phyloP scores from a whole-genome alignment of 352 stramenopile species.

The Thalassiosira mediterranea region DNA sequence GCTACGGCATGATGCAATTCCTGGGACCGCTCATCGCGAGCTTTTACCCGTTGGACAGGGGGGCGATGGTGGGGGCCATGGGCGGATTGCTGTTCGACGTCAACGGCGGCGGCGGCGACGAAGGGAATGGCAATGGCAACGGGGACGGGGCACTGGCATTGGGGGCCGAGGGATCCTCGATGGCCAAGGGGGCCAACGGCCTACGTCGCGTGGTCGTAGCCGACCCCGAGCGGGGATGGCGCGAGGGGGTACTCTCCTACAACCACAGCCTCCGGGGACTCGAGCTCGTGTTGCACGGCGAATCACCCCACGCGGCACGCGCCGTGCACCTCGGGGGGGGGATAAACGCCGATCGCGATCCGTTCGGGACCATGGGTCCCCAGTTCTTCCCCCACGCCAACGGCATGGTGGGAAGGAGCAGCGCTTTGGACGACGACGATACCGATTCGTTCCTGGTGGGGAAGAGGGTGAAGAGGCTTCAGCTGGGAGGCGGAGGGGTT shows the following conservation, averaged over 20 bases:
- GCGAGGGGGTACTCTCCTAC: constrained; percentile 40
- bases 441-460: constrained; percentile 40
- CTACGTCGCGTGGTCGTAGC: constrained; percentile 21
- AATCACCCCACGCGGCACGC: constrained; percentile 24
- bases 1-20: constrained; percentile 93
- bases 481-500: no score
- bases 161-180: constrained; percentile 32
- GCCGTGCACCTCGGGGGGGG: constrained; percentile 19
- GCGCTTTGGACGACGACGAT: constrained; percentile 51
- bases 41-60: constrained; percentile 86
- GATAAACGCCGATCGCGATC: constrained; percentile 25
- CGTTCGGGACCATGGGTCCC: constrained; percentile 67
- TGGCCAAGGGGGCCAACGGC: constrained; percentile 43
- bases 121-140: background rate
- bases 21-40: constrained; percentile 86
- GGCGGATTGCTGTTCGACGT: constrained; percentile 34
- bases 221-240: background rate
- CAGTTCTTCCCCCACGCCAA: constrained; percentile 83
- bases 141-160: constrained; percentile 25
- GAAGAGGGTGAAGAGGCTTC: no score
- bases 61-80: constrained; percentile 49
- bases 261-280: constrained; percentile 48
- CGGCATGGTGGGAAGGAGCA: constrained; percentile 73
- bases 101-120: background rate
- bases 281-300: constrained; percentile 48